A percentile compares a stretch with the other conserved stretches of the same genome.
These are phyloP conservation scores for Galeopsis tetrahit DNA, from an alignment of 257 asterid genomes.

Conservation along the genomic window DNA sequence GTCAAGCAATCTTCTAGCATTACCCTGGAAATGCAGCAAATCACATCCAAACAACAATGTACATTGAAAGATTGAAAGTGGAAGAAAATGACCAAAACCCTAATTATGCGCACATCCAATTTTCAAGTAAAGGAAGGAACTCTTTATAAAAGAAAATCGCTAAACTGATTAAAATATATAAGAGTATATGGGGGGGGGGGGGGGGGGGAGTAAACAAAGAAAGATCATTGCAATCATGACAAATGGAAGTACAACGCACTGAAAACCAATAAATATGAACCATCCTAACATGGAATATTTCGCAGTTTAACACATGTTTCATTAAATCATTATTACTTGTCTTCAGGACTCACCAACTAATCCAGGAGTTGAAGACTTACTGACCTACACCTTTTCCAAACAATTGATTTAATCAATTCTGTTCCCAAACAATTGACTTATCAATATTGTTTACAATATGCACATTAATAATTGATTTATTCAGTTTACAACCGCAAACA, in stretches of 20 bases:
- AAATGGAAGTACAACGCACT: background rate
- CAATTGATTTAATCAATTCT: background rate
- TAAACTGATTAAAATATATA: constrained; percentile 14
- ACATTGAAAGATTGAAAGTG: background rate
- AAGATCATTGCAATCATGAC: background rate
- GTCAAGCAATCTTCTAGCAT: constrained; percentile 84
- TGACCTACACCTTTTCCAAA: constrained; percentile 13
- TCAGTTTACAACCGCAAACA: background rate
- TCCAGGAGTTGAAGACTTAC: background rate
- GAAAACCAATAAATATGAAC: constrained; percentile 5
- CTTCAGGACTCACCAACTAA: constrained; percentile 19
- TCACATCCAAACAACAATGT: constrained; percentile 34
- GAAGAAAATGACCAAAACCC: constrained; percentile 16
- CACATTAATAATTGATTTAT: background rate
- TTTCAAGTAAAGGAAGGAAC: constrained; percentile 1
- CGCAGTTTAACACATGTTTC: background rate
- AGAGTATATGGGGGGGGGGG: background rate
- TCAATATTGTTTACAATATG: constrained; percentile 9
- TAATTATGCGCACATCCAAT: background rate
- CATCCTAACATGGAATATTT: constrained; percentile 7
- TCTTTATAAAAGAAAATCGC: background rate
- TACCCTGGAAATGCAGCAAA: constrained; percentile 64
- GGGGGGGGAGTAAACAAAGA: background rate
- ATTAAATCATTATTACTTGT: constrained; percentile 14
- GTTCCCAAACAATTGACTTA: constrained; percentile 9